Conservation (phyloP, 2,329 filamentous ascomycete species). For the Truncatella angustata region DNA sequence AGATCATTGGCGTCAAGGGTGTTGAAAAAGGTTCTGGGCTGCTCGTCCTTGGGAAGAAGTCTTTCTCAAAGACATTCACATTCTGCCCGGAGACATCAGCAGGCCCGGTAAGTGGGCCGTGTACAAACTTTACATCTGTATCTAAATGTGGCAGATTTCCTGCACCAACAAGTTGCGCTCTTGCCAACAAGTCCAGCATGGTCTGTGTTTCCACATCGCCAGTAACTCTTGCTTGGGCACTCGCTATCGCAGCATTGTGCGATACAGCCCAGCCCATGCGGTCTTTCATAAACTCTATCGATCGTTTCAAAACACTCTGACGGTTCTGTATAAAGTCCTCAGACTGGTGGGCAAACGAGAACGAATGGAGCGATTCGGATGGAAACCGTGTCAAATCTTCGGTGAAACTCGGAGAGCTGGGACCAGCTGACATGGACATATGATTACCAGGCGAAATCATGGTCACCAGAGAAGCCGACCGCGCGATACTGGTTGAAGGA, state of each 20-base stretch:
- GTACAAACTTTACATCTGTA: slow-evolving; percentile 37
- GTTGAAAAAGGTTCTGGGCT: slow-evolving; percentile 47
- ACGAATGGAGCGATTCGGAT: slow-evolving; percentile 93
- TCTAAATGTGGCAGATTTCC: slow-evolving; percentile 57
- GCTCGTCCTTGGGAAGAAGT: slow-evolving; percentile 60
- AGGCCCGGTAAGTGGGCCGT: slow-evolving; percentile 77
- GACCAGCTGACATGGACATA: slow-evolving; percentile 56
- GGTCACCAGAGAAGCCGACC: slow-evolving; percentile 70
- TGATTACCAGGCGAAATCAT: slow-evolving; percentile 58
- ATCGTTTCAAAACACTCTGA: slow-evolving; percentile 89
- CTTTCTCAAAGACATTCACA: slow-evolving; percentile 80
- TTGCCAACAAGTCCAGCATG: slow-evolving; percentile 84
- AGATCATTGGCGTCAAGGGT: slow-evolving; percentile 32
- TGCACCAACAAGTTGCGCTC: slow-evolving; percentile 73
- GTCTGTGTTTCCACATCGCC: slow-evolving; percentile 86
- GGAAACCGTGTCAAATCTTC: slow-evolving; percentile 93
- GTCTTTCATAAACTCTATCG: slow-evolving; percentile 95
- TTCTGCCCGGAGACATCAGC: slow-evolving; percentile 72
- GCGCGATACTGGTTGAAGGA: slow-evolving; percentile 56
- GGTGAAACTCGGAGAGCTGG: slow-evolving; percentile 71
- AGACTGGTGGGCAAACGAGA: slow-evolving; percentile 94
- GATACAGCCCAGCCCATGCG: slow-evolving; percentile 75
- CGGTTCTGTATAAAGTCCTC: slow-evolving; percentile 89
- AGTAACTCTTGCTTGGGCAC: slow-evolving; percentile 76
- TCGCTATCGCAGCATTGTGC: slow-evolving; percentile 72